Evolutionary conservation across 2,329 filamentous ascomycete genomes (phyloP), one percentile per base, ranked within the genome.

Genomic region (Cytospora piceicola): DNA sequence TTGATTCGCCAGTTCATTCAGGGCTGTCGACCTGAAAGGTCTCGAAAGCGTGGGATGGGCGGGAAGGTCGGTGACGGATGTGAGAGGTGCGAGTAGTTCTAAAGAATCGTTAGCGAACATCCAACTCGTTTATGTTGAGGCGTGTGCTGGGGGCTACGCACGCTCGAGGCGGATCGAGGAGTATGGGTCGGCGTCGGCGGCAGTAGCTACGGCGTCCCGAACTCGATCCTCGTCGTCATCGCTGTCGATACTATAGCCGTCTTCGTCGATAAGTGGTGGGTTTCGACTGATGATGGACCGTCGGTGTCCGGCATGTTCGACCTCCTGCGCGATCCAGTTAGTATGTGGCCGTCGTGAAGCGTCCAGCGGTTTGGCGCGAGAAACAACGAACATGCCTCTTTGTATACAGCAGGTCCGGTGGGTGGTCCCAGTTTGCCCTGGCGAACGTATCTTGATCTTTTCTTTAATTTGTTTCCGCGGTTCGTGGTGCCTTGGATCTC

Each of bases 381-480:
- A 8, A 32, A n/a, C 12, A 58, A 24, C 46, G 42, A 11, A 74
- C 82, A 67, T 76, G 90, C 91, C 84, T 91, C 88, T 77, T 87
- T 90, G 78, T 93, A 92, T 15, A 86, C 84, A 70, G 87, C 84
- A 53, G 88, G 87, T 3, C 89, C 90, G 32, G 83, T 84, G 0
- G 88, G 84, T 30, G 87, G 84, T 53, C 90, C 87, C 69, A 93
- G 81, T 72, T 89, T 88, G 66, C 90, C 90, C 73, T 88, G 83
- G 71, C 86, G 88, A 55, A 90, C 85, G 74, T 91, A 91, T 71
- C 87, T 85, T 54, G 91, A 88, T 71, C 87, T 85, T 76, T 88
- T 90, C 81, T 93, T 92, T 55, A 94, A 82, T 75, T 94, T 94
- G 77, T 92, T 87, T 68, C 90, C 90, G 73, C 91, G 88, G 76